These are phyloP conservation scores for Coniella vitis DNA, from an alignment of 2,329 filamentous ascomycete species.

Conservation along the genomic window DNA sequence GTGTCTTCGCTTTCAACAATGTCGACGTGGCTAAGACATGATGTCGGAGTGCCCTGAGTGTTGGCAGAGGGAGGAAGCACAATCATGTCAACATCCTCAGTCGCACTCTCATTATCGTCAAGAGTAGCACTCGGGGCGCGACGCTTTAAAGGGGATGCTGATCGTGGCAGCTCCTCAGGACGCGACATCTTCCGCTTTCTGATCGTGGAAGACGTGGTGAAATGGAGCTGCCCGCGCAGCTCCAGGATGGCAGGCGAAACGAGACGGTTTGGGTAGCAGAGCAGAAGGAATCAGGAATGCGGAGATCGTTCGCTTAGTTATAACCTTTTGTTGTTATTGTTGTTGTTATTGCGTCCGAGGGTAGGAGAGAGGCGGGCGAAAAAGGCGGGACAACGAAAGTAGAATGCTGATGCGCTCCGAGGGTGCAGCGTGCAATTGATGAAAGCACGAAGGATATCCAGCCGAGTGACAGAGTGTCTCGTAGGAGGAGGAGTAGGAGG, in stretches of 20 bases:
- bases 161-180: conserved; percentile 50
- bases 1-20: neutral
- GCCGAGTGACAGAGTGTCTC: conserved; percentile 12
- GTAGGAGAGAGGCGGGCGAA: neutral
- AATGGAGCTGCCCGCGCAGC: conserved; percentile 60
- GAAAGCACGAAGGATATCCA: conserved; percentile 2
- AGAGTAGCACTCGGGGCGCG: conserved; percentile 56
- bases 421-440: conserved; percentile 5
- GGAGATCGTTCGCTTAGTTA: no score
- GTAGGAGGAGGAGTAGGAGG: conserved; percentile 3
- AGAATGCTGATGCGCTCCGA: neutral
- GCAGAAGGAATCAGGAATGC: no score
- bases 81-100: conserved; percentile 41
- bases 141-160: conserved; percentile 59
- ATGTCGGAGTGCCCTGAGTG: conserved; percentile 5
- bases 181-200: conserved; percentile 65
- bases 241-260: conserved; percentile 31
- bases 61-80: conserved; percentile 22
- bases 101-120: conserved; percentile 33
- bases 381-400: neutral
- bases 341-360: neutral
- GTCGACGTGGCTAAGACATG: conserved; percentile 4
- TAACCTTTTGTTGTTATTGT: no score
- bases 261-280: neutral
- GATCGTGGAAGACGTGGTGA: conserved; percentile 62